These are phyloP conservation scores for Auriscalpium microsporum DNA, from an alignment of 768 basidiomycete species.

Conservation along the genomic window DNA sequence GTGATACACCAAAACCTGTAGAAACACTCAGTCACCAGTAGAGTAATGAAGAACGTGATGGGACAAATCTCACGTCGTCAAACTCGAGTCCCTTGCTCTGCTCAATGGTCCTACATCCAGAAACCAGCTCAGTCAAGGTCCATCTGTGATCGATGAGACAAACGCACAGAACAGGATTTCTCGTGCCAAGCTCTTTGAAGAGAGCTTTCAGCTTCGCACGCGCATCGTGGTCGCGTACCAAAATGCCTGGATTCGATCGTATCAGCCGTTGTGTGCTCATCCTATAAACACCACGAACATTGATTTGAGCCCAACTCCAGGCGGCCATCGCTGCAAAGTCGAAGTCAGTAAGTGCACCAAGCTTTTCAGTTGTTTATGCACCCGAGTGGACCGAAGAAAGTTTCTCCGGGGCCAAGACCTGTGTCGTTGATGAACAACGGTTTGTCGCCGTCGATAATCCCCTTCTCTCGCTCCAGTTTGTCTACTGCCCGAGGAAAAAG, in stretches of 20 bases:
- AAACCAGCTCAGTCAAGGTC: neutral
- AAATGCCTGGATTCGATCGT: slow-evolving; percentile 38
- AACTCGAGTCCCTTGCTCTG: slow-evolving; percentile 65
- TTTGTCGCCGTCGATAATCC: slow-evolving; percentile 42
- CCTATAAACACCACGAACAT: slow-evolving; percentile 28
- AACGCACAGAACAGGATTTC: slow-evolving; percentile 35
- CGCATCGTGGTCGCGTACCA: slow-evolving; percentile 56
- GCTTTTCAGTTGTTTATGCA: slow-evolving; percentile 22
- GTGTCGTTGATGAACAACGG: slow-evolving; percentile 45
- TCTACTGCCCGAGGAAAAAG: slow-evolving; percentile 56
- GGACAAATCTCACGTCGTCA: slow-evolving; percentile 37
- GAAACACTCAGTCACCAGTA: neutral
- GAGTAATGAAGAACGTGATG: neutral
- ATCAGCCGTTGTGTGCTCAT: neutral
- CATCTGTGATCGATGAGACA: neutral
- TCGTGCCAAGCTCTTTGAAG: slow-evolving; percentile 48
- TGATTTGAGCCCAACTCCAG: slow-evolving; percentile 42
- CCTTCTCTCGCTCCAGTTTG: slow-evolving; percentile 43
- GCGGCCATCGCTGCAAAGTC: neutral
- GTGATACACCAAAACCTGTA: slow-evolving; percentile 62
- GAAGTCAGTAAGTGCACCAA: neutral
- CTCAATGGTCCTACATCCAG: slow-evolving; percentile 38
- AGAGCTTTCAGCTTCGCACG: slow-evolving; percentile 36
- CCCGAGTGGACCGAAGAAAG: slow-evolving; percentile 25
- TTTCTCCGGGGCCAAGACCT: slow-evolving; percentile 17